Conservation (phyloP, 345 rosid species). For the Gossypium australe region DNA sequence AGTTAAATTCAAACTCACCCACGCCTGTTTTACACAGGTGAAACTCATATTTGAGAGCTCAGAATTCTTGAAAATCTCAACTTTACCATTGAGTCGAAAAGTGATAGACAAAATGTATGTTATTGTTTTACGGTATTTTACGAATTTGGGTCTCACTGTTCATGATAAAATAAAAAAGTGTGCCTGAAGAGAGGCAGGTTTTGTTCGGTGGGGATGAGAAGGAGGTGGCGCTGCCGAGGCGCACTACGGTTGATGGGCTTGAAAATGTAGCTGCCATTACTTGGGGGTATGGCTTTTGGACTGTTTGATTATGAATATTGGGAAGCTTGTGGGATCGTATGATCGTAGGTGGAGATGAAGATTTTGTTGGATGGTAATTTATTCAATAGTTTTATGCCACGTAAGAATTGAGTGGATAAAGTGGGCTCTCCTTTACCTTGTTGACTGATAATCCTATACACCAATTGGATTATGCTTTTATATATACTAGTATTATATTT, state of each 20-base stretch:
- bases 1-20: too few relatives aligned
- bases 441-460: background rate
- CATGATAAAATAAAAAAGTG: too few relatives aligned
- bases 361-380: slow-evolving; percentile 37
- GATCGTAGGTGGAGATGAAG: slow-evolving; percentile 10
- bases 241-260: slow-evolving; percentile 52
- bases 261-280: slow-evolving; percentile 62
- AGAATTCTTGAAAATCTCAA: too few relatives aligned
- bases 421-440: slow-evolving; percentile 12
- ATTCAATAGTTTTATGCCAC: slow-evolving; percentile 57
- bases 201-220: slow-evolving; percentile 29
- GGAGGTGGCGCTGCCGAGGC: slow-evolving; percentile 44
- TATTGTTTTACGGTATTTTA: too few relatives aligned
- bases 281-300: background rate
- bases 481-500: too few relatives aligned
- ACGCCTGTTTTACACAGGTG: too few relatives aligned
- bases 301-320: background rate
- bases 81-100: too few relatives aligned
- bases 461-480: background rate
- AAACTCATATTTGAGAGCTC: too few relatives aligned
- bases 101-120: too few relatives aligned
- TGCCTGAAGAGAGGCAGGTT: slow-evolving; percentile 44
- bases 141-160: too few relatives aligned
- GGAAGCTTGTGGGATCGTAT: background rate
- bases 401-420: slow-evolving; percentile 44